A percentile compares a stretch with the other conserved stretches of the same genome.
phyloP scores from a whole-genome alignment of 768 basidiomycete species.

The Ramaria rubella region DNA sequence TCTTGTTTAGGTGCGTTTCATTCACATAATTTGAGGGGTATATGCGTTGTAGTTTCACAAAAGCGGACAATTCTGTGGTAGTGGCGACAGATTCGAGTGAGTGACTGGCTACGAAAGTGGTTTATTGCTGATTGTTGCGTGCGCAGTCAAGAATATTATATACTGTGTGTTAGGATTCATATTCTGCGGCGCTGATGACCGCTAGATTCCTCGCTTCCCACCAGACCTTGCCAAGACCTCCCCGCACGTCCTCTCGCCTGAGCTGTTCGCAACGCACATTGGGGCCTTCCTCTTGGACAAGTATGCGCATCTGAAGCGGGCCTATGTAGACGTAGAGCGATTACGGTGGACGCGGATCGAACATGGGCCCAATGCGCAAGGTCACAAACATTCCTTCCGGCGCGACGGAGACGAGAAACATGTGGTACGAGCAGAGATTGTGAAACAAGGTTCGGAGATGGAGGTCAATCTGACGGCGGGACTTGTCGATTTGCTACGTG shows the following conservation, averaged over 20 bases:
- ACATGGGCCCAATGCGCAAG: slow-evolving; percentile 33
- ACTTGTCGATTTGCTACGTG: slow-evolving; percentile 75
- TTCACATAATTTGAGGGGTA: background rate
- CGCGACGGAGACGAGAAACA: slow-evolving; percentile 90
- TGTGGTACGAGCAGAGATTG: slow-evolving; percentile 51
- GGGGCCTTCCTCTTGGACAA: slow-evolving; percentile 76
- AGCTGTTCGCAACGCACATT: slow-evolving; percentile 83
- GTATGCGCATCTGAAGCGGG: slow-evolving; percentile 69
- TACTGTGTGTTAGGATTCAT: slow-evolving; percentile 42
- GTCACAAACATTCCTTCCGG: slow-evolving; percentile 76
- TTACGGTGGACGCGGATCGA: slow-evolving; percentile 80
- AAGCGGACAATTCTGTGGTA: slow-evolving; percentile 82
- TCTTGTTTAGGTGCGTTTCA: background rate
- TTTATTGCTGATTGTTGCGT: background rate
- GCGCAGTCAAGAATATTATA: slow-evolving; percentile 59
- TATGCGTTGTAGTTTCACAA: slow-evolving; percentile 54
- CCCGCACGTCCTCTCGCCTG: slow-evolving; percentile 76
- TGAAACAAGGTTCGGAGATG: slow-evolving; percentile 16
- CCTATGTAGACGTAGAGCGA: slow-evolving; percentile 65
- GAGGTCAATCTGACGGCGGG: slow-evolving; percentile 63
- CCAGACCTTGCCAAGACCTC: slow-evolving; percentile 83
- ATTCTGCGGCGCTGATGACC: background rate
- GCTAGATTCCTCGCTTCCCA: background rate
- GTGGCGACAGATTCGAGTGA: slow-evolving; percentile 89
- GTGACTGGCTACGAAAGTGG: background rate